These are phyloP conservation scores for Entamoeba histolytica DNA, from an alignment of 208 protist species.

Conservation along the genomic window DNA sequence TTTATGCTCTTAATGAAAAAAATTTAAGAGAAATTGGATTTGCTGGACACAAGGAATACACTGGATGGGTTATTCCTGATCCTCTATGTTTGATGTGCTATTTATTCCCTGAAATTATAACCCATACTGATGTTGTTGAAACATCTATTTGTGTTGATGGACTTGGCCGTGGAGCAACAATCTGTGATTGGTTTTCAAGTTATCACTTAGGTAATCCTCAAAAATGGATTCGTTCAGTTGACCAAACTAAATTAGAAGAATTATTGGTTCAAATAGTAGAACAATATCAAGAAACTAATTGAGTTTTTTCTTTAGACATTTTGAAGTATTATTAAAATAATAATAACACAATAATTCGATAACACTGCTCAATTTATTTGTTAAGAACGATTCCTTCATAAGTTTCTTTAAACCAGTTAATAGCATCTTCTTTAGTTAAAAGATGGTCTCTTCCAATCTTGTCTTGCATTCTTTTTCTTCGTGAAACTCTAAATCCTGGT, in stretches of 20 bases:
- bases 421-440: conserved; percentile 79
- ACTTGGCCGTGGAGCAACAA: background rate
- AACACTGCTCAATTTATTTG: too few species aligned
- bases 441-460: conserved; percentile 69
- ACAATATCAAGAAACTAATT: too few species aligned
- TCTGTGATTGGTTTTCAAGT: too few species aligned
- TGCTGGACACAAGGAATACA: background rate
- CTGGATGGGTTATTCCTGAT: background rate
- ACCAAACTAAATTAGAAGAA: too few species aligned
- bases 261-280: too few species aligned
- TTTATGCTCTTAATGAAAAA: background rate
- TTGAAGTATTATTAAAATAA: too few species aligned
- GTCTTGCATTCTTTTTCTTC: conserved; percentile 26
- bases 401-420: conserved; percentile 93
- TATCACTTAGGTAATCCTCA: too few species aligned
- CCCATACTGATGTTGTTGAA: background rate
- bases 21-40: too few species aligned
- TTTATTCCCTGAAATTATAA: background rate
- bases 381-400: conserved; percentile 57
- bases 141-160: background rate
- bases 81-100: background rate
- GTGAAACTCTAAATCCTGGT: conserved; percentile 69
- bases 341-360: too few species aligned
- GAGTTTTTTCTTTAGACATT: too few species aligned
- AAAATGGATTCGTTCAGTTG: too few species aligned